These are phyloP conservation scores for Alternaria sp. DNA, from an alignment of 2,329 filamentous ascomycete genomes.

Conservation along the genomic window DNA sequence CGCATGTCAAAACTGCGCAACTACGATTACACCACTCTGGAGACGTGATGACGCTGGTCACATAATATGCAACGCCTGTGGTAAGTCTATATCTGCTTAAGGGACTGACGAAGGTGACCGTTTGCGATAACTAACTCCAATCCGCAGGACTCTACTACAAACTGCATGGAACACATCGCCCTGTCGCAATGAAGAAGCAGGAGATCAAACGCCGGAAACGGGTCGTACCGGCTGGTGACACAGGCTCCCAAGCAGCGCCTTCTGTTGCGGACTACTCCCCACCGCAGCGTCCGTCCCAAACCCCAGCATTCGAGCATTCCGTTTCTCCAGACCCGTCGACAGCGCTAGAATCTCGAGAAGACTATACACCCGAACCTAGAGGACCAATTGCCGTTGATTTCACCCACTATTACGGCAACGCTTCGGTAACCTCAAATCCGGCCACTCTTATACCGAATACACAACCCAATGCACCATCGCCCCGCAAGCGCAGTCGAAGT, in stretches of 20 bases:
- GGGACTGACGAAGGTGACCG: not conserved
- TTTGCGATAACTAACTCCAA: conserved; percentile 17
- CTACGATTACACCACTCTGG: conserved; percentile 96
- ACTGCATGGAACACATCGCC: conserved; percentile 89
- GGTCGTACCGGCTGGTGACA: conserved; percentile 77
- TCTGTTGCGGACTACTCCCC: conserved; percentile 41
- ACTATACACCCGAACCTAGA: conserved; percentile 31
- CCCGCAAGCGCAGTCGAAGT: conserved; percentile 47
- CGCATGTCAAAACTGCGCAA: conserved; percentile 95
- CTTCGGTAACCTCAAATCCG: conserved; percentile 22
- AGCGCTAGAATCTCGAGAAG: conserved; percentile 37
- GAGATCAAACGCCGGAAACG: conserved; percentile 96
- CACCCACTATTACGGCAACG: conserved; percentile 39
- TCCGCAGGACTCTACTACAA: conserved; percentile 87
- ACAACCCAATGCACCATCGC: conserved; percentile 30
- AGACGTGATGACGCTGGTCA: conserved; percentile 91
- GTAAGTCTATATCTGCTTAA: conserved; percentile 61
- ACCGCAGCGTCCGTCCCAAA: conserved; percentile 33
- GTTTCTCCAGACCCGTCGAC: conserved; percentile 43
- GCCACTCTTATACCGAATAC: conserved; percentile 16
- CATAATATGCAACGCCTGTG: conserved; percentile 98
- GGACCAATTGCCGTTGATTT: conserved; percentile 47
- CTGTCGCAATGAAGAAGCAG: conserved; percentile 98
- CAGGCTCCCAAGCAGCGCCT: conserved; percentile 39
- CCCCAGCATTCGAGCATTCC: conserved; percentile 41